Percentiles rank a stretch among this genome's conserved stretches.
Evolutionary conservation across 1,139 yeast species (phyloP).

Genomic region (Scheffersomyces illinoinensis): DNA sequence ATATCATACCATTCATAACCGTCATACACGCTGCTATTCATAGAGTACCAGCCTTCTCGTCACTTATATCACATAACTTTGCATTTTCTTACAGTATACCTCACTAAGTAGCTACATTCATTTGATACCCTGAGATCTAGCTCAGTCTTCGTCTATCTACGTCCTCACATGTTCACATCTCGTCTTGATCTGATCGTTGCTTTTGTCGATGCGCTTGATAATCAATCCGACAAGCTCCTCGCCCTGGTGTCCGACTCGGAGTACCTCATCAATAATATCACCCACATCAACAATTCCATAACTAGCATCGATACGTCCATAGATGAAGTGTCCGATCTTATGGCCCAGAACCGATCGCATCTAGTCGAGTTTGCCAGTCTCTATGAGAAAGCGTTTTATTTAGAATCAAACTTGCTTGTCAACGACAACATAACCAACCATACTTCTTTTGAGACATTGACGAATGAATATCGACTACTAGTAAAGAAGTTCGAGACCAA

Average conservation of each 20-base stretch:
- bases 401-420: slow-evolving; percentile 33
- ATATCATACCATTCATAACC: neutral
- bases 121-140: neutral
- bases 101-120: neutral
- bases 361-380: slow-evolving; percentile 31
- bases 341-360: slow-evolving; percentile 23
- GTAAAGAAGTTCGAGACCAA: slow-evolving; percentile 13
- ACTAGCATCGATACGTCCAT: slow-evolving; percentile 31
- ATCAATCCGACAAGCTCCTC: slow-evolving; percentile 25
- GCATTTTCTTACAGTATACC: neutral
- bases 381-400: slow-evolving; percentile 31
- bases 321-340: slow-evolving; percentile 27
- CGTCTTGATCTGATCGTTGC: slow-evolving; percentile 32
- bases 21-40: neutral
- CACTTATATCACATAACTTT: neutral
- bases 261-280: slow-evolving; percentile 21
- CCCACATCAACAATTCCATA: slow-evolving; percentile 21
- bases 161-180: slow-evolving; percentile 6
- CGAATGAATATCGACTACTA: slow-evolving; percentile 37
- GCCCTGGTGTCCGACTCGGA: slow-evolving; percentile 24
- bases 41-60: neutral
- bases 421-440: slow-evolving; percentile 42
- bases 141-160: neutral
- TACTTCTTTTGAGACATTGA: slow-evolving; percentile 51
- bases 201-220: slow-evolving; percentile 32